Percentiles rank a stretch among this genome's conserved stretches.
Evolutionary conservation across 2,329 filamentous ascomycete genomes (phyloP).

Genomic region (Aplosporella prunicola): DNA sequence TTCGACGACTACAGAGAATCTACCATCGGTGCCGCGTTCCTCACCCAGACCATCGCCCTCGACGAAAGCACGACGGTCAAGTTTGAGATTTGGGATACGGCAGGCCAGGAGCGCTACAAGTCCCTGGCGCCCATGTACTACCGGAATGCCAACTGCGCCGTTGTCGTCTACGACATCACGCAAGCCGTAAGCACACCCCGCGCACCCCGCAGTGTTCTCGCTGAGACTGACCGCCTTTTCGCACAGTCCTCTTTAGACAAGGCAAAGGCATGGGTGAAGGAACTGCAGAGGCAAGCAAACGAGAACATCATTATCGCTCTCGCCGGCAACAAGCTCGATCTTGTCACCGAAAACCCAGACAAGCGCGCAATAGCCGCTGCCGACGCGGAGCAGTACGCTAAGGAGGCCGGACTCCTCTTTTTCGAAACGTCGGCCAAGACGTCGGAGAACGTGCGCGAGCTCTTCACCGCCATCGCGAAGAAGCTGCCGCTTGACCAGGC

Average conservation of each 20-base stretch:
- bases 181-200: slow-evolving; percentile 65
- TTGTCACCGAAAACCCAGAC: slow-evolving; percentile 88
- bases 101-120: slow-evolving; percentile 97
- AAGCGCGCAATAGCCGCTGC: slow-evolving; percentile 84
- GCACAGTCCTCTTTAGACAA: slow-evolving; percentile 87
- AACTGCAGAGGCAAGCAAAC: slow-evolving; percentile 96
- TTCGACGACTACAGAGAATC: slow-evolving; percentile 98
- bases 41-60: slow-evolving; percentile 97
- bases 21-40: slow-evolving; percentile 94
- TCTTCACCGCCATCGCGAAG: slow-evolving; percentile 97
- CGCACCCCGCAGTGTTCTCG: slow-evolving; percentile 5
- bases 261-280: slow-evolving; percentile 98
- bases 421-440: slow-evolving; percentile 99
- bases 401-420: slow-evolving; percentile 87
- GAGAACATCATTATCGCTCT: slow-evolving; percentile 99
- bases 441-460: slow-evolving; percentile 85
- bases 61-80: slow-evolving; percentile 98
- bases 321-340: slow-evolving; percentile 93
- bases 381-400: slow-evolving; percentile 91
- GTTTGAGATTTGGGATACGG: slow-evolving; percentile 99
- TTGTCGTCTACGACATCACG: slow-evolving; percentile 98
- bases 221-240: slow-evolving; percentile 11
- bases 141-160: slow-evolving; percentile 96
- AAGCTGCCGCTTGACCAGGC: slow-evolving; percentile 94
- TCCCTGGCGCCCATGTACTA: slow-evolving; percentile 99